Conservation (phyloP, 179 eudicot genomes). For the Heliamphora pulchella region DNA sequence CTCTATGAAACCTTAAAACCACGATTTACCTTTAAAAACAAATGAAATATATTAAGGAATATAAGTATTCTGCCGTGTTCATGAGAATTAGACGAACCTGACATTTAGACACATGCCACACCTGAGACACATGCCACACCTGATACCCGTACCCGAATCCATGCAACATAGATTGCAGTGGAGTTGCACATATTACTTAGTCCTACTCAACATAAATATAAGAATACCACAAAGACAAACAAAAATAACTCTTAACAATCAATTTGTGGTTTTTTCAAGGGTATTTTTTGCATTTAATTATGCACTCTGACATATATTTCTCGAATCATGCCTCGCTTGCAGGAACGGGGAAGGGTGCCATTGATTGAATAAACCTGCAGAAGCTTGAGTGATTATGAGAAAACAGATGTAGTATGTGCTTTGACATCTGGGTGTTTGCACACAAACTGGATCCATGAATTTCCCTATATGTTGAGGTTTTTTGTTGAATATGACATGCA, state of each 20-base stretch:
- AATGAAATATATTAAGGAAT: no score
- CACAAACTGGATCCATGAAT: background rate
- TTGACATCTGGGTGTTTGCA: background rate
- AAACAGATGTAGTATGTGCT: background rate
- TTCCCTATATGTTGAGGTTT: background rate
- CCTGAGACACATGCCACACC: no score
- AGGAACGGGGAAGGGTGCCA: background rate
- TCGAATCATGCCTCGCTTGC: background rate
- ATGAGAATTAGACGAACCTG: no score
- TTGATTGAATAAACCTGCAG: background rate
- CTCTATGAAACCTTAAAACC: no score
- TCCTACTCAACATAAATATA: no score
- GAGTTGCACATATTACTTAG: no score
- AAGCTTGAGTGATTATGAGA: background rate
- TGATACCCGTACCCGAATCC: no score
- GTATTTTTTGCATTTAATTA: background rate
- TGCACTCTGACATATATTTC: background rate
- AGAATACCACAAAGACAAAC: no score
- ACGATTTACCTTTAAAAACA: no score
- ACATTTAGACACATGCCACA: no score
- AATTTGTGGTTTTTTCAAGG: background rate
- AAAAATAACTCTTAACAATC: background rate
- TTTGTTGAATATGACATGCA: background rate
- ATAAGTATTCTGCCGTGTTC: no score
- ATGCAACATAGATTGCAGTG: no score